Evolutionary conservation across 192 early-diverging fungal genomes (phyloP), one percentile per base, ranked within the genome.

Genomic region (Podila epigama): DNA sequence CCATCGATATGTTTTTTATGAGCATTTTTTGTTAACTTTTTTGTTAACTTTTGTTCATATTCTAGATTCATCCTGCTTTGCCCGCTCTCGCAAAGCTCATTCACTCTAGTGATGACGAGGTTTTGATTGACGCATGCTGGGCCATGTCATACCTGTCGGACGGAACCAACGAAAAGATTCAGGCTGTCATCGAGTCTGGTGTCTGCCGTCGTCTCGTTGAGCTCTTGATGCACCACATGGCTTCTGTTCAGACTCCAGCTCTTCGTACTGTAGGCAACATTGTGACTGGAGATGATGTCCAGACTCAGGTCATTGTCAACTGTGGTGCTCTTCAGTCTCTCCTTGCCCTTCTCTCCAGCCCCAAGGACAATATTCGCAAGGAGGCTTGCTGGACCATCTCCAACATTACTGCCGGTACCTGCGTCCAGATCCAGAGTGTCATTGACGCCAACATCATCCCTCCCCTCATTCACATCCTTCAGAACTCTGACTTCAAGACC

Each of bases 361-460:
- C 93, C 48, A 96, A 95, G 79, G 97, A 99, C 36, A 93, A 89
- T 48, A 97, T 99, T 79, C 89, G 95, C 70, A 99, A 99, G 88
- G 97, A 99, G 82, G 95, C 97, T 50, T 98, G 96, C 85, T 99
- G 97, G 97, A 99, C 97, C 16, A 96, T 99, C 55, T 97, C 96
- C 29, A 99, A 99, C 86, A 94, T 99, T 81, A 99, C 97, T 32
- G 96, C 97, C 12, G 97, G 97, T 44, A 97, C 93, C 79, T 85
- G 93, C 20, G 73, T 81, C 22, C 97, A 99, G 82, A 98, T 99
- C 83, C 92, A 99, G 83, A 86, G 87, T 34, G 91, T 99, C 44
- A 97, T 99, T 64, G 95, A 99, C 57, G 94, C 94, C 72, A 95
- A 94, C 82, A 86, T 98, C 53, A 89, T 98, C 61, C 95, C 97